phyloP scores from a whole-genome alignment of 352 stramenopile genomes.

The Lagenidium sp. region DNA sequence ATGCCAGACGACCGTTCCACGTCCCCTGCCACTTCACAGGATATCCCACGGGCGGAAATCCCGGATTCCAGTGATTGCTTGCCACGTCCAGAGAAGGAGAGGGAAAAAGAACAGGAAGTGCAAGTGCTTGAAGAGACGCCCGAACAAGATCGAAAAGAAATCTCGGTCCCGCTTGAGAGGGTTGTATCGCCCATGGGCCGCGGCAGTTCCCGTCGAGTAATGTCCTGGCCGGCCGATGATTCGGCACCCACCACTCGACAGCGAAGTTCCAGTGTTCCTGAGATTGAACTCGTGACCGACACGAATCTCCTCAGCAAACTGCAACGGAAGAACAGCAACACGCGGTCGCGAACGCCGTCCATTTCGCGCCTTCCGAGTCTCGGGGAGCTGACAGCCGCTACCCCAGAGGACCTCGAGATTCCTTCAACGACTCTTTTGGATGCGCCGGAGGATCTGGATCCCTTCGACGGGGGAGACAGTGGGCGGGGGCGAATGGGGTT shows the following conservation, averaged over 20 bases:
- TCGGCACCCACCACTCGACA: neutral
- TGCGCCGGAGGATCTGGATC: no score
- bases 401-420: no score
- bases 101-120: neutral
- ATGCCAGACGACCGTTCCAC: neutral
- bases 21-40: no score
- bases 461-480: no score
- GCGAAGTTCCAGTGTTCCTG: constrained; percentile 7
- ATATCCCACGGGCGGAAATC: no score
- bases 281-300: constrained; percentile 7
- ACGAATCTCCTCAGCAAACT: constrained; percentile 7
- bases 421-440: no score
- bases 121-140: neutral
- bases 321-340: constrained; percentile 3
- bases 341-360: neutral
- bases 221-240: neutral
- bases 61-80: no score
- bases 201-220: neutral
- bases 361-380: constrained; percentile 21
- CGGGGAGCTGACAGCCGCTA: constrained; percentile 12
- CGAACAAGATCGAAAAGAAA: neutral
- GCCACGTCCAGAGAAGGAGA: neutral
- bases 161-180: neutral
- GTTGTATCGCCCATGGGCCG: no score
- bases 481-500: no score